Evolutionary conservation across 805 yeast species (phyloP).

Genomic region (Wickerhamomyces subpelliculosus): DNA sequence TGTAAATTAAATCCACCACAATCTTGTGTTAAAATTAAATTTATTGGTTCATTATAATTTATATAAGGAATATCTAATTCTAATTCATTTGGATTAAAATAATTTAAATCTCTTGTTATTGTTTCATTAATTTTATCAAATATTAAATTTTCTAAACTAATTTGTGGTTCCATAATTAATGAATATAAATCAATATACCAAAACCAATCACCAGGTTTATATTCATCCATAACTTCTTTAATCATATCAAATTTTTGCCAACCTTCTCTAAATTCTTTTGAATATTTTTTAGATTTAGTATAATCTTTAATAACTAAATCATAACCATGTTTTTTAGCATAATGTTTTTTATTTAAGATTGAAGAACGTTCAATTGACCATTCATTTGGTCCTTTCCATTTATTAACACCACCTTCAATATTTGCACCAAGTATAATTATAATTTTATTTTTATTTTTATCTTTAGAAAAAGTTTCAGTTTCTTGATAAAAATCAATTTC

Average conservation of each 20-base stretch:
- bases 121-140: slow-evolving; percentile 24
- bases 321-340: slow-evolving; percentile 41
- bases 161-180: slow-evolving; percentile 33
- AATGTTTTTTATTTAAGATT: slow-evolving; percentile 39
- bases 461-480: not conserved
- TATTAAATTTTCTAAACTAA: slow-evolving; percentile 27
- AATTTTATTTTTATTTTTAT: slow-evolving; percentile 22
- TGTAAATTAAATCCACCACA: slow-evolving; percentile 36
- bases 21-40: slow-evolving; percentile 32
- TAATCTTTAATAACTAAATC: slow-evolving; percentile 39
- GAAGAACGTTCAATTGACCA: slow-evolving; percentile 44
- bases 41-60: slow-evolving; percentile 26
- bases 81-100: slow-evolving; percentile 30
- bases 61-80: slow-evolving; percentile 25
- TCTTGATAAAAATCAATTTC: slow-evolving; percentile 5
- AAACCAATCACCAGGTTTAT: slow-evolving; percentile 28
- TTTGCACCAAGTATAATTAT: slow-evolving; percentile 33
- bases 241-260: slow-evolving; percentile 36
- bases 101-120: slow-evolving; percentile 25
- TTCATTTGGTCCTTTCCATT: slow-evolving; percentile 31
- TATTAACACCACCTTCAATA: slow-evolving; percentile 33
- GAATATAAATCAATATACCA: slow-evolving; percentile 36
- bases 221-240: slow-evolving; percentile 28
- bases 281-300: slow-evolving; percentile 40
- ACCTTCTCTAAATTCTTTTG: slow-evolving; percentile 42